Percentiles rank a stretch among this genome's conserved stretches.
Evolutionary conservation across 2,329 filamentous ascomycete genomes (phyloP).

Genomic region (Fusarium concolor): DNA sequence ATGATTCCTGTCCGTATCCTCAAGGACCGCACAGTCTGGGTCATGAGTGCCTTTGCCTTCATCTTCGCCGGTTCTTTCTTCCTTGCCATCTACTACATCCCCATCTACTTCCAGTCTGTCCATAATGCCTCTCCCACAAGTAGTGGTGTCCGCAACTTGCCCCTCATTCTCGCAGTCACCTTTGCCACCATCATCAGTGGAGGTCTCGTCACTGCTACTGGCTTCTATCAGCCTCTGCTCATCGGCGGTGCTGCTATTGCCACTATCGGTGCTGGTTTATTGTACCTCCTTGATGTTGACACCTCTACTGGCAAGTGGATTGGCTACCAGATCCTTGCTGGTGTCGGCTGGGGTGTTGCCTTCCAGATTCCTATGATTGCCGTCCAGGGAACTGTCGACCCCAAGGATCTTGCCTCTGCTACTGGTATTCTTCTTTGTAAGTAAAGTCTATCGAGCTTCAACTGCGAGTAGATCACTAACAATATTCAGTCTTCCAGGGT

Average conservation of each 20-base stretch:
- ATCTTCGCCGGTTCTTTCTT: slow-evolving; percentile 59
- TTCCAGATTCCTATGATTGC: slow-evolving; percentile 65
- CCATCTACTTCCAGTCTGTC: slow-evolving; percentile 60
- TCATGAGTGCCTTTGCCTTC: slow-evolving; percentile 56
- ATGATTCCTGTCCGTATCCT: slow-evolving; percentile 57
- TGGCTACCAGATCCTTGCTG: slow-evolving; percentile 64
- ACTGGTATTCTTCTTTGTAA: slow-evolving; percentile 61
- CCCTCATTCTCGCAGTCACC: slow-evolving; percentile 59
- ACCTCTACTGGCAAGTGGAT: slow-evolving; percentile 60
- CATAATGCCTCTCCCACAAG: slow-evolving; percentile 54
- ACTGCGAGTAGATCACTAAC: slow-evolving; percentile 27
- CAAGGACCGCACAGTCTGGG: slow-evolving; percentile 53
- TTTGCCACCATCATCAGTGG: slow-evolving; percentile 56
- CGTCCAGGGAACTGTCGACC: slow-evolving; percentile 55
- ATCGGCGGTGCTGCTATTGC: slow-evolving; percentile 58
- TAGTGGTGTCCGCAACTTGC: slow-evolving; percentile 59
- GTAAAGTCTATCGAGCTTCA: slow-evolving; percentile 17
- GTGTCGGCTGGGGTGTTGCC: slow-evolving; percentile 59
- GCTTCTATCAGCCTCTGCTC: slow-evolving; percentile 59
- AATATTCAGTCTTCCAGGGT: slow-evolving; percentile 57
- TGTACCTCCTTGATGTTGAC: slow-evolving; percentile 56
- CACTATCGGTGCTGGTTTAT: slow-evolving; percentile 57
- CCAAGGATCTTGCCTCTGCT: slow-evolving; percentile 58
- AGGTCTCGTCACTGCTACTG: slow-evolving; percentile 53
- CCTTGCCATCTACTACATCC: slow-evolving; percentile 60